These are phyloP conservation scores for Trichoderma breve DNA, from an alignment of 2,329 filamentous ascomycete species.

Conservation along the genomic window DNA sequence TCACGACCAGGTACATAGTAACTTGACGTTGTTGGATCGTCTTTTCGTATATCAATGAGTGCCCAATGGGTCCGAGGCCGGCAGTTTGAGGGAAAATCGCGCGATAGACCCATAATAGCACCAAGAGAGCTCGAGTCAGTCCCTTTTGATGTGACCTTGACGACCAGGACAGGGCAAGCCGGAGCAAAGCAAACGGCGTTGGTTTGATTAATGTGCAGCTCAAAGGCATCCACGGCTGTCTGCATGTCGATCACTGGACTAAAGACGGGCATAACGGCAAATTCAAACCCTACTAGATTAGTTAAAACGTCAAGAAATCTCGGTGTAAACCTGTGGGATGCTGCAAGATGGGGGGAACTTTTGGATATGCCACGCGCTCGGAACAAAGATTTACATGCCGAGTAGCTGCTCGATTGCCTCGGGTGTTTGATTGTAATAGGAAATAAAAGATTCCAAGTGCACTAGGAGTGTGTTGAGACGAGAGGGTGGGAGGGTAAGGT, in stretches of 20 bases:
- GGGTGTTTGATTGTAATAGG: not conserved
- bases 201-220: not conserved
- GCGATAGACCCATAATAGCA: not conserved
- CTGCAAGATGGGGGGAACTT: not conserved
- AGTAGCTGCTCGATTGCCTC: not conserved
- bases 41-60: not conserved
- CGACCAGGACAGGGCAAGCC: not conserved
- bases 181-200: not conserved
- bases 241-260: not conserved
- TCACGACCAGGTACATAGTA: not conserved
- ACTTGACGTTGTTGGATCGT: not conserved
- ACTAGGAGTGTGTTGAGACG: not conserved
- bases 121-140: not conserved
- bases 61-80: not conserved
- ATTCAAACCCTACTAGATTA: not conserved
- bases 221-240: not conserved
- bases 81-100: not conserved
- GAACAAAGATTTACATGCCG: slow-evolving; percentile 10
- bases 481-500: not conserved
- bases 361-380: not conserved
- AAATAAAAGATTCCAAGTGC: not conserved
- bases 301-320: not conserved
- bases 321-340: not conserved
- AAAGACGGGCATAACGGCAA: not conserved
- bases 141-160: not conserved